A percentile compares a stretch with the other conserved stretches of the same genome.
phyloP scores from a whole-genome alignment of 768 basidiomycete genomes.

The Mycena vitilis region DNA sequence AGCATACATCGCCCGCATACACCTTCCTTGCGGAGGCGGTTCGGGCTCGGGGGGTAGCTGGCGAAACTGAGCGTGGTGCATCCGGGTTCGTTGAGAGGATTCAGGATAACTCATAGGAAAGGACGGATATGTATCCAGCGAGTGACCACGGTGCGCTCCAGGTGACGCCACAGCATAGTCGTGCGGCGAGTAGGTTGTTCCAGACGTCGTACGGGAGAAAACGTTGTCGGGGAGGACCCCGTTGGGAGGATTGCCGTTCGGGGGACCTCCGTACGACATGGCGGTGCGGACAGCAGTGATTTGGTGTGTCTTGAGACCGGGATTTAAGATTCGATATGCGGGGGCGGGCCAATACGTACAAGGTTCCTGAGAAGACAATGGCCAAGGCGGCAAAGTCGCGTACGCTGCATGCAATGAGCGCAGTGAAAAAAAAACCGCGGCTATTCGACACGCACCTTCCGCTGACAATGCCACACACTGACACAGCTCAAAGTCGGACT shows the following conservation, averaged over 20 bases:
- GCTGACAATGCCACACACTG: too few species aligned
- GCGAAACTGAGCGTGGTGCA: constrained; percentile 4
- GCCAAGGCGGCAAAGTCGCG: neutral
- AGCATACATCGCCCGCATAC: neutral
- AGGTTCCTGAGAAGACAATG: neutral
- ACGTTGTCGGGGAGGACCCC: neutral
- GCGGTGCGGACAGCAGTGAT: too few species aligned
- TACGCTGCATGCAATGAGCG: constrained; percentile 5
- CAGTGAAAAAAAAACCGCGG: too few species aligned
- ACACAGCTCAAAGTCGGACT: neutral
- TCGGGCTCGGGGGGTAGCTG: neutral
- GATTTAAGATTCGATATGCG: too few species aligned
- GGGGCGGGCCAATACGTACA: too few species aligned
- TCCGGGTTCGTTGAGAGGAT: constrained; percentile 21
- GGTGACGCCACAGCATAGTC: neutral
- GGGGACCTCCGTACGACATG: neutral
- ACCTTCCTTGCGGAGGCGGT: neutral
- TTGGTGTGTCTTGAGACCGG: too few species aligned
- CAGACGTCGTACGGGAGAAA: neutral
- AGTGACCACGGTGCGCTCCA: neutral
- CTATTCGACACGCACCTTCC: too few species aligned
- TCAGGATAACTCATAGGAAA: constrained; percentile 15
- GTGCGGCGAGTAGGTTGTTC: neutral
- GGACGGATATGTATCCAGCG: constrained; percentile 7
- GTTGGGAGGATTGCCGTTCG: too few species aligned